These are phyloP conservation scores for Skeletonema potamos DNA, from an alignment of 108 stramenopile species.

Conservation along the genomic window DNA sequence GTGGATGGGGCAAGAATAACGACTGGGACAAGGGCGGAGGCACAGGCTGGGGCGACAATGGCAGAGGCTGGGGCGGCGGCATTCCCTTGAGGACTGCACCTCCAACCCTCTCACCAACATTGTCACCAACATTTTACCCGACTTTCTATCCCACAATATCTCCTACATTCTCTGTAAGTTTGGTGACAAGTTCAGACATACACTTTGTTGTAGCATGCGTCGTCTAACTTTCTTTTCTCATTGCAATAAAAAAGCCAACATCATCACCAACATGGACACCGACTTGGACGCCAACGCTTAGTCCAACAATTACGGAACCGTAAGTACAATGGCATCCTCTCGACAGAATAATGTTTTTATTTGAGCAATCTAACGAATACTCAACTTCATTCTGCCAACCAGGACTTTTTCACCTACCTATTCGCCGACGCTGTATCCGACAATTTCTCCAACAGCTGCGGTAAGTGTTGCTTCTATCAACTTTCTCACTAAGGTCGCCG, in stretches of 20 bases:
- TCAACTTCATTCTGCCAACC: not conserved
- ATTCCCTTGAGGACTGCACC: not conserved
- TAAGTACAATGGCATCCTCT: not conserved
- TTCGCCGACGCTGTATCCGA: not conserved
- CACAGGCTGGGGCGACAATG: not conserved
- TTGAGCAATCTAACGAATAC: not conserved
- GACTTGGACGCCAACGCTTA: not conserved
- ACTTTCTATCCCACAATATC: not conserved
- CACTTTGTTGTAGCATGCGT: not conserved
- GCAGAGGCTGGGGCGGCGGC: not conserved
- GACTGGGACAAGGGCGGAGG: not conserved
- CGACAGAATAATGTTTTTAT: not conserved
- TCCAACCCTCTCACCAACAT: not conserved
- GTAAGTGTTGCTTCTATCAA: not conserved
- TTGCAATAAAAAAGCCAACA: not conserved
- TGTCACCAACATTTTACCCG: slow-evolving; percentile 1
- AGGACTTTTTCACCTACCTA: not conserved
- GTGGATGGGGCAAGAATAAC: not conserved
- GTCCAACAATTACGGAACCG: not conserved
- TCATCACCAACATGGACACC: not conserved
- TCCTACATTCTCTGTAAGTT: not conserved
- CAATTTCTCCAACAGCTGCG: not conserved
- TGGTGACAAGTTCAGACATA: not conserved
- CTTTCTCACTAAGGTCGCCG: not conserved
- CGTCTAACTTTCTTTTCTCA: not conserved